A percentile compares a stretch with the other conserved stretches of the same genome.
Conservation (phyloP, 1,284 basidiomycete species). For the Irpex sp. region DNA sequence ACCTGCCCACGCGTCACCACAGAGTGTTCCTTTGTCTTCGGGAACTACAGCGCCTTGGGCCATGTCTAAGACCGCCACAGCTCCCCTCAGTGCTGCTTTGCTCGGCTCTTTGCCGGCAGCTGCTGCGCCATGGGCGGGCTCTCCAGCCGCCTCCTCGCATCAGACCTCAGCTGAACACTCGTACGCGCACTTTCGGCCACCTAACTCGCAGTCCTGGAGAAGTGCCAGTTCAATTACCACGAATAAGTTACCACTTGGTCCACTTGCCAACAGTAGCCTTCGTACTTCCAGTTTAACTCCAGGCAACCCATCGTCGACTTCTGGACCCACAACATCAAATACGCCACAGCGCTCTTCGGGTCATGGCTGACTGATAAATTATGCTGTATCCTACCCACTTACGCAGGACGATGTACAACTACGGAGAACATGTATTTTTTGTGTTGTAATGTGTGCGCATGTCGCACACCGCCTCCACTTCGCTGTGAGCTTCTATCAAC, state of each 20-base stretch:
- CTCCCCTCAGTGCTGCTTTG: not conserved
- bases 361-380: not conserved
- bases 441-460: not conserved
- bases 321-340: slow-evolving; percentile 1
- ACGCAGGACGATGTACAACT: not conserved
- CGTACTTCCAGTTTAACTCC: slow-evolving; percentile 7
- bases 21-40: not conserved
- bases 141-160: not conserved
- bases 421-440: not conserved
- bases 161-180: not conserved
- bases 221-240: slow-evolving; percentile 15
- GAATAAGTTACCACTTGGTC: slow-evolving; percentile 21
- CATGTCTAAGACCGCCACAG: not conserved
- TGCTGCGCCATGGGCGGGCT: not conserved
- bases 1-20: not conserved
- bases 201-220: not conserved
- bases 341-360: not conserved
- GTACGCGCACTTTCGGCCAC: not conserved
- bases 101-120: not conserved
- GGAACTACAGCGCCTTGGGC: not conserved
- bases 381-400: not conserved
- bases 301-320: slow-evolving; percentile 3
- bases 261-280: slow-evolving; percentile 20
- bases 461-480: not conserved
- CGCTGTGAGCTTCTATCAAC: not conserved